Conservation (phyloP, 2,329 filamentous ascomycete genomes). For the Fusarium pseudocircinatum region DNA sequence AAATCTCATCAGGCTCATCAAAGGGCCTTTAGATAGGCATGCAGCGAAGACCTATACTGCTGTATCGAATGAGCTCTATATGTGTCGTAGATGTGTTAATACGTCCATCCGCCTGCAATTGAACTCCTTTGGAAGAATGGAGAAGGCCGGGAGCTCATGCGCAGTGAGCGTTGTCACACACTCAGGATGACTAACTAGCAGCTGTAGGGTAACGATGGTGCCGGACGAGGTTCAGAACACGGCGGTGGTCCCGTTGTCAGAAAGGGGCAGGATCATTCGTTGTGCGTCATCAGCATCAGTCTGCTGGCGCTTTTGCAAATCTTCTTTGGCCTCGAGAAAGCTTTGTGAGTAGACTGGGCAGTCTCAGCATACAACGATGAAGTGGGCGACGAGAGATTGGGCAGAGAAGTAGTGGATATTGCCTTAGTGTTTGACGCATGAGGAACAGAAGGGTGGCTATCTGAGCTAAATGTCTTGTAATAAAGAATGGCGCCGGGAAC, state of each 20-base stretch:
- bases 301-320: neutral
- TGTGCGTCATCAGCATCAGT: neutral
- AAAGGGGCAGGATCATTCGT: neutral
- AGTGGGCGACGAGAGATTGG: neutral
- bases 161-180: neutral
- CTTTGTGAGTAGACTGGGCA: neutral
- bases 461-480: neutral
- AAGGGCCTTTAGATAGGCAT: neutral
- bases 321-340: neutral
- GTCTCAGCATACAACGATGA: neutral
- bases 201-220: neutral
- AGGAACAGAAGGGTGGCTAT: neutral
- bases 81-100: neutral
- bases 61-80: neutral
- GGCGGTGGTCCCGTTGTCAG: neutral
- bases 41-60: neutral
- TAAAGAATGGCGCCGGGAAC: neutral
- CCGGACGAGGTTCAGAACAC: neutral
- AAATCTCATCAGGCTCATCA: neutral
- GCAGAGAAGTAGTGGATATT: neutral
- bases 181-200: neutral
- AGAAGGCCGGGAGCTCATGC: neutral
- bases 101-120: rapidly evolving
- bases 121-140: neutral
- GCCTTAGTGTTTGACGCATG: neutral